Conservation (phyloP, 2,329 filamentous ascomycete genomes). For the Myriosclerotinia duriaeana region DNA sequence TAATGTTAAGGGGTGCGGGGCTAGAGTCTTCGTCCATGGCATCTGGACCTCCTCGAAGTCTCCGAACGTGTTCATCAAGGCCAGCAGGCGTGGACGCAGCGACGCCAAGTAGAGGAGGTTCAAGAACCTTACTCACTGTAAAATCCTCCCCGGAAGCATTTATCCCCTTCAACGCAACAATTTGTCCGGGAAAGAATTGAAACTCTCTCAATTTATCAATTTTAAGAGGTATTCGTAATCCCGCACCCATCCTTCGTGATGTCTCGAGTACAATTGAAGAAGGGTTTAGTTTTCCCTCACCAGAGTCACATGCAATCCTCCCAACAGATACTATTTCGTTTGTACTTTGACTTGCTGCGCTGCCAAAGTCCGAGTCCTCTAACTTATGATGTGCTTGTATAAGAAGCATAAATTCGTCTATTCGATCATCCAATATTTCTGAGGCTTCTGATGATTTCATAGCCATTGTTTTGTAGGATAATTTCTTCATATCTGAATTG, state of each 20-base stretch:
- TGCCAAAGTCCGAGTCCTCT: constrained; percentile 80
- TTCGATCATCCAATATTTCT: constrained; percentile 90
- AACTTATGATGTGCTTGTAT: constrained; percentile 73
- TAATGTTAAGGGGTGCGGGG: constrained; percentile 68
- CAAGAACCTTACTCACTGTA: constrained; percentile 72
- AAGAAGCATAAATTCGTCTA: constrained; percentile 80
- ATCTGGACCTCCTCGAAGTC: constrained; percentile 63
- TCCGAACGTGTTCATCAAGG: constrained; percentile 67
- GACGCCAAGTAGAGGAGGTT: constrained; percentile 70
- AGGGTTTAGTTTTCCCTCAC: constrained; percentile 82
- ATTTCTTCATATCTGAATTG: constrained; percentile 85
- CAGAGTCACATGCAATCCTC: constrained; percentile 82
- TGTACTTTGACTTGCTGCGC: constrained; percentile 79
- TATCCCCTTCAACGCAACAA: constrained; percentile 81
- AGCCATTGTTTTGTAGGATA: constrained; percentile 86
- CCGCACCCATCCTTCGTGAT: constrained; percentile 78
- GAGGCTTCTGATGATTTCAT: constrained; percentile 94
- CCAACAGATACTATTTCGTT: constrained; percentile 87
- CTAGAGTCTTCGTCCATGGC: constrained; percentile 59
- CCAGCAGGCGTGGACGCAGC: constrained; percentile 68
- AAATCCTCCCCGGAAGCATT: constrained; percentile 87
- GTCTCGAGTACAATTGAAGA: constrained; percentile 87
- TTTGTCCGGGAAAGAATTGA: constrained; percentile 92
- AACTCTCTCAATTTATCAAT: constrained; percentile 67
- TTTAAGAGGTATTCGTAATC: constrained; percentile 76